Evolutionary conservation across 2,329 filamentous ascomycete genomes (phyloP).

Genomic region (Trichoderma oligosporum): DNA sequence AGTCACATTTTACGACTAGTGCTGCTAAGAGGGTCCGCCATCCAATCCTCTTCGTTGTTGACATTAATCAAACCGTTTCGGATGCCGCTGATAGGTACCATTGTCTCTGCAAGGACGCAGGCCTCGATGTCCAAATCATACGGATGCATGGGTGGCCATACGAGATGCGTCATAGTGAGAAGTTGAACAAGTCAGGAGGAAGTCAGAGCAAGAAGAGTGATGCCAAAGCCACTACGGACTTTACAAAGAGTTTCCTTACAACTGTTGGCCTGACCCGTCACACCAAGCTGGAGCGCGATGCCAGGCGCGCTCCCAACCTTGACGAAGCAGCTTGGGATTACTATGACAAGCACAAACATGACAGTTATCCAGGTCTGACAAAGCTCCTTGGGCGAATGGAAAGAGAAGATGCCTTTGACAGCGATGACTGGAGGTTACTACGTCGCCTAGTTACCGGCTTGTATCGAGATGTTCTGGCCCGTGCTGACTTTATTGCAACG

Average conservation of each 20-base stretch:
- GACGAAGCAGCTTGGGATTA: conserved; percentile 44
- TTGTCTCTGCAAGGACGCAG: conserved; percentile 35
- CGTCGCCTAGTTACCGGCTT: conserved; percentile 33
- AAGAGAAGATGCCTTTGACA: conserved; percentile 26
- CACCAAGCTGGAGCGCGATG: conserved; percentile 18
- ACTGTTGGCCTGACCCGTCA: conserved; percentile 27
- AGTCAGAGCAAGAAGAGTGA: not conserved
- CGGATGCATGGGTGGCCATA: conserved; percentile 42
- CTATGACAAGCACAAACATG: conserved; percentile 33
- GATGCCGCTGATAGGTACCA: conserved; percentile 44
- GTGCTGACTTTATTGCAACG: conserved; percentile 44
- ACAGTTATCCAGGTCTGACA: conserved; percentile 35
- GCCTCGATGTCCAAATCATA: conserved; percentile 35
- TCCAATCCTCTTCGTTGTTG: conserved; percentile 44
- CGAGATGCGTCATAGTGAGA: conserved; percentile 33
- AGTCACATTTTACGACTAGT: conserved; percentile 29
- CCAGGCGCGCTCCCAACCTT: conserved; percentile 36
- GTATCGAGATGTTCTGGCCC: conserved; percentile 37
- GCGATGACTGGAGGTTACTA: conserved; percentile 30
- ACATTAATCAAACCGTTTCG: conserved; percentile 47
- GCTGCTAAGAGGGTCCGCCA: conserved; percentile 23
- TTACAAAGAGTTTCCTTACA: conserved; percentile 35
- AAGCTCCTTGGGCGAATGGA: conserved; percentile 36
- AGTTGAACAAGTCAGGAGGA: conserved; percentile 26
- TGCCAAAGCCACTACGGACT: conserved; percentile 27